Conservation (phyloP, 1,139 yeast species). For the Geotrichum macrosporum region DNA sequence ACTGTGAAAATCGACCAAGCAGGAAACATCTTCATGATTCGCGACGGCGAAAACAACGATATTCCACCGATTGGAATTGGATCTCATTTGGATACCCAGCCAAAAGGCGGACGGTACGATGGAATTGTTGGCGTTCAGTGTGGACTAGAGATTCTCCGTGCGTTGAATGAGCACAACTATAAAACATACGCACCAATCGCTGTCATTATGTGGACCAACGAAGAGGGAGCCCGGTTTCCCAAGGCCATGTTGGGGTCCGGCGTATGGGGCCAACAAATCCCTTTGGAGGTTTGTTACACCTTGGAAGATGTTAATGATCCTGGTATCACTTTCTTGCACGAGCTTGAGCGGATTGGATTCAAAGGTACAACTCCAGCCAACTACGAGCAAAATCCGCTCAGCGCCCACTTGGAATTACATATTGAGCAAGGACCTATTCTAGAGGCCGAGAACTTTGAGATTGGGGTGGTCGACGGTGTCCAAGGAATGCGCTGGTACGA, state of each 20-base stretch:
- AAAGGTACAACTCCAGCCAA: constrained; percentile 50
- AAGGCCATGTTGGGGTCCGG: constrained; percentile 60
- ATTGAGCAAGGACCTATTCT: constrained; percentile 74
- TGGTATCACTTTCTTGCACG: constrained; percentile 46
- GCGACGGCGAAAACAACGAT: constrained; percentile 51
- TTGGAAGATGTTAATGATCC: constrained; percentile 53
- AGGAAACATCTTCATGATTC: constrained; percentile 64
- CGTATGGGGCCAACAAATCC: constrained; percentile 57
- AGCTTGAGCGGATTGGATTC: constrained; percentile 59
- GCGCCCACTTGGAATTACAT: constrained; percentile 69
- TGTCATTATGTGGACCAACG: constrained; percentile 67
- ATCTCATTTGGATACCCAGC: constrained; percentile 72
- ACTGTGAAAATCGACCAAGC: constrained; percentile 54
- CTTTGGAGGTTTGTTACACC: constrained; percentile 48
- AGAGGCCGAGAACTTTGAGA: constrained; percentile 50
- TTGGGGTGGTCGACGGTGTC: constrained; percentile 64
- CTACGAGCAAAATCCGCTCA: constrained; percentile 51
- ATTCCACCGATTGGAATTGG: constrained; percentile 62
- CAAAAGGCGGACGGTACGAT: constrained; percentile 74
- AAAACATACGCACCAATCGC: constrained; percentile 63
- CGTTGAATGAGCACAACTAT: constrained; percentile 54
- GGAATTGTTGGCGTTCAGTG: constrained; percentile 66
- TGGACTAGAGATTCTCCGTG: constrained; percentile 62
- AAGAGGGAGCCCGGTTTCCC: constrained; percentile 75
- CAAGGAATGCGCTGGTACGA: constrained; percentile 65